Evolutionary conservation across 2,329 filamentous ascomycete species (phyloP).

Genomic region (Fusarium siculi): DNA sequence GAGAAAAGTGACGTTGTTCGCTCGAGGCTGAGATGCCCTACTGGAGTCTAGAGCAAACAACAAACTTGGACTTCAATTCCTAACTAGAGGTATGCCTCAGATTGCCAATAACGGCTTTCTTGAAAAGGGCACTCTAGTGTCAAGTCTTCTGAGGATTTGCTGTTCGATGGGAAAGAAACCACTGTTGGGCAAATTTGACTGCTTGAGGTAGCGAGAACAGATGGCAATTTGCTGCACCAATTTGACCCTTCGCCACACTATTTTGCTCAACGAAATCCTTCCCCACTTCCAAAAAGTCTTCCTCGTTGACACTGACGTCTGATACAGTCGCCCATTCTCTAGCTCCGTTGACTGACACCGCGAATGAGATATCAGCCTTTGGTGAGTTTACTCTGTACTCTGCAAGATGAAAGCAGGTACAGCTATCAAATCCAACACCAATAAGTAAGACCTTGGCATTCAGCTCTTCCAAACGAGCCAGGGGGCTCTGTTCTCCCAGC

Average conservation of each 20-base stretch:
- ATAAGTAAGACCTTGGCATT: not conserved
- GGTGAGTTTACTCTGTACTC: not conserved
- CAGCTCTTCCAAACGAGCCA: not conserved
- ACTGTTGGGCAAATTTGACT: not conserved
- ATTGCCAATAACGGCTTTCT: not conserved
- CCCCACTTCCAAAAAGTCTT: not conserved
- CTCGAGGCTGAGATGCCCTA: not conserved
- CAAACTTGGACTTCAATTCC: not conserved
- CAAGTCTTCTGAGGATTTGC: accelerated
- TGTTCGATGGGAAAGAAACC: not conserved
- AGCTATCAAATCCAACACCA: not conserved
- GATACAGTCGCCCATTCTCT: not conserved
- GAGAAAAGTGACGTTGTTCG: not conserved
- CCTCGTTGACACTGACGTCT: not conserved
- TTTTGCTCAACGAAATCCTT: not conserved
- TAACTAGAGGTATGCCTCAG: not conserved
- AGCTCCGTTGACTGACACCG: not conserved
- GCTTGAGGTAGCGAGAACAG: not conserved
- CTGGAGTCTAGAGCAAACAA: too few relatives aligned
- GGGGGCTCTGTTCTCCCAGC: not conserved
- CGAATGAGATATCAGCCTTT: not conserved
- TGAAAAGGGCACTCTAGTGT: accelerated
- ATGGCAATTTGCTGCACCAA: not conserved
- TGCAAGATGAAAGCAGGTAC: slow-evolving; percentile 9
- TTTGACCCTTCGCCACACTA: not conserved